Evolutionary conservation across 768 basidiomycete species (phyloP), one percentile per base, ranked within the genome.

Genomic region (Gymnopilus dilepis): DNA sequence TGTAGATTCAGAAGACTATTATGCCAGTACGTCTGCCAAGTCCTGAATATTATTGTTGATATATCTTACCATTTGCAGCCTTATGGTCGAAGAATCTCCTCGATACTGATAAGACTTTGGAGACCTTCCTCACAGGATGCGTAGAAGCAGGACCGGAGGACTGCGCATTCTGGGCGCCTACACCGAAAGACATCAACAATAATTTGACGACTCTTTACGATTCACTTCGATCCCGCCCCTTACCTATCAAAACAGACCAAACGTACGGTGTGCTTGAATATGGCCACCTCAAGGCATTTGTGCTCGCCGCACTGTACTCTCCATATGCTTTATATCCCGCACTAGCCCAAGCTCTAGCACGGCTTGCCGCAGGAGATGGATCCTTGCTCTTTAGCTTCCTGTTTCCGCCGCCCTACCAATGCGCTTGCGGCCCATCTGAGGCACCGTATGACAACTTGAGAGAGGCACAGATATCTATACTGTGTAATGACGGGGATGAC

Each of bases 201-300:
- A 81, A 80, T 38, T 66, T 81, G 4, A 76, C 76, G 1, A 56
- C 55, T 1, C 61, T 82, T 1, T 77, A 75, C 51, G 69, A 72
- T 1, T 57, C 67, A n/a, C 55, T 82, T 1, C 69, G 70, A 9
- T 42, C 58, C 0, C 67, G 65, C 0, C 81, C 82, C 0, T 47
- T 80, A 1, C 75, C 80, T 0, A 73, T 80, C 31, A 67, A 64
- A 33, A 71, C 73, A 0, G 37, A 62, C 0, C 64, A 56, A 0
- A 66, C 65, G 0, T 81, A 79, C 59, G 79, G 79, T 5, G 38
- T 81, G 17, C 58, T 82, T 0, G 78, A 81, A 64, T 78, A 77
- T 33, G 59, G 59, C 24, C 52, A 65, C 19, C 57, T 81, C 17
- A 73, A 77, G 6, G 1, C 12, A 1, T 45, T 64, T 0, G 62